Conservation (phyloP, 2,329 filamentous ascomycete species). For the Xylariaceae sp. region DNA sequence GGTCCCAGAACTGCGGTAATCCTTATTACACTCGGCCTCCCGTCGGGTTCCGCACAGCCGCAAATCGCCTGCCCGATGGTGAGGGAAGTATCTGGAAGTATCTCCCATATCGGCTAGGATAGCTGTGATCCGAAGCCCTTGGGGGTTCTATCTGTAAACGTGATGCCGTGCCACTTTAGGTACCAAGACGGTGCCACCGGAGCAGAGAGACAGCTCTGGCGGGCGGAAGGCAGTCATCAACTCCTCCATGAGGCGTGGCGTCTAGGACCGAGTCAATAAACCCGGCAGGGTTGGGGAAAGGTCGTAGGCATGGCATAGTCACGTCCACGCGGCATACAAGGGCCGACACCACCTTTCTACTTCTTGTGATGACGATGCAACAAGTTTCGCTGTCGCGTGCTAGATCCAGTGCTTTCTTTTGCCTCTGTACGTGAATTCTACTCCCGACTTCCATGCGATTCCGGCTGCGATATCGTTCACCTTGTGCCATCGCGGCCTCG, state of each 20-base stretch:
- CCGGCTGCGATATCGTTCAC: not conserved
- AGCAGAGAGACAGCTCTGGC: slow-evolving; percentile 14
- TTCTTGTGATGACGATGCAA: not conserved
- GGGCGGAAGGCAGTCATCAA: slow-evolving; percentile 17
- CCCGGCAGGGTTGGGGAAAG: not conserved
- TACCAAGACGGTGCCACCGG: slow-evolving; percentile 27
- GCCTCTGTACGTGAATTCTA: not conserved
- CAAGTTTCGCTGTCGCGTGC: not conserved
- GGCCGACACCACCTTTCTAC: not conserved
- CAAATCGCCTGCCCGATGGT: slow-evolving; percentile 18
- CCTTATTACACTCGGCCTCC: slow-evolving; percentile 22
- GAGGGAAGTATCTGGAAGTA: slow-evolving; percentile 15
- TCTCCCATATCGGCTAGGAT: slow-evolving; percentile 19
- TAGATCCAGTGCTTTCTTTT: not conserved
- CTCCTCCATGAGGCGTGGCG: slow-evolving; percentile 12
- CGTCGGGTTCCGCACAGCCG: slow-evolving; percentile 24
- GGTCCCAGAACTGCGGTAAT: slow-evolving; percentile 23
- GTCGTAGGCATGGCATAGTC: not conserved
- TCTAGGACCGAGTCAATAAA: slow-evolving; percentile 5
- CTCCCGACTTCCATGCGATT: not conserved
- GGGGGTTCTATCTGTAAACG: slow-evolving; percentile 9
- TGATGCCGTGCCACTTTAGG: slow-evolving; percentile 32
- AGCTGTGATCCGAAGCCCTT: slow-evolving; percentile 22
- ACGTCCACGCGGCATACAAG: slow-evolving; percentile 1
- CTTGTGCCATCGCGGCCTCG: not conserved